These are phyloP conservation scores for Hyaloscypha hepaticicola DNA, from an alignment of 495 filamentous ascomycete species.

Conservation along the genomic window DNA sequence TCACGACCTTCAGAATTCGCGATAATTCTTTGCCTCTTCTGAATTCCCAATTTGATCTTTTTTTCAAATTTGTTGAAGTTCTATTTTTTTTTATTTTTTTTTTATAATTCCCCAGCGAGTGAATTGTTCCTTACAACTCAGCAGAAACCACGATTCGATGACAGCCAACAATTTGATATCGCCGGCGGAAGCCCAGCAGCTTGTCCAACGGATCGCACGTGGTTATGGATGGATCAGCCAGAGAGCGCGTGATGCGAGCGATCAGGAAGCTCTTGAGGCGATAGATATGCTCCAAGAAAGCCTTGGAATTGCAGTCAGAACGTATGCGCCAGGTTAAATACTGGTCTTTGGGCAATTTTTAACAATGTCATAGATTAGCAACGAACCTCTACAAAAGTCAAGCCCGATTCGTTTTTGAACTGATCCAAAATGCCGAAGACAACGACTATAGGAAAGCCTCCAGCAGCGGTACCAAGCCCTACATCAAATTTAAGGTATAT, in stretches of 20 bases:
- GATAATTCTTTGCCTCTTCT: no score
- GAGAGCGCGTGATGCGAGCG: background rate
- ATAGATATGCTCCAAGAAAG: background rate
- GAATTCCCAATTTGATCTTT: no score
- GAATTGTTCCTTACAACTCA: no score
- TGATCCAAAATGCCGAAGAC: constrained; percentile 48
- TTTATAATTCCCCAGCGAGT: no score
- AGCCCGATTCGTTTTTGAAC: constrained; percentile 42
- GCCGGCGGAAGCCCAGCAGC: background rate
- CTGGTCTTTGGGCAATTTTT: no score
- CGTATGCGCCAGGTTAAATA: no score
- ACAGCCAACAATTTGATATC: no score
- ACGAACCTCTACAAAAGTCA: constrained; percentile 38
- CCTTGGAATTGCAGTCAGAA: constrained; percentile 12
- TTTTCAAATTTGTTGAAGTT: no score
- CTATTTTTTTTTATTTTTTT: no score
- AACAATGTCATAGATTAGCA: constrained; percentile 12
- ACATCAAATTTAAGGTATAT: constrained; percentile 32
- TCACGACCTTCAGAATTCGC: no score
- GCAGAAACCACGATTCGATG: no score
- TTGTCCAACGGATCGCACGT: background rate
- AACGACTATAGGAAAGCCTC: constrained; percentile 32
- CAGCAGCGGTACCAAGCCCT: constrained; percentile 12
- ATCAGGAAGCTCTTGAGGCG: background rate
- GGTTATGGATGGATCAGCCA: constrained; percentile 7